phyloP scores from a whole-genome alignment of 2,329 filamentous ascomycete species.

The Byssothecium circinans region DNA sequence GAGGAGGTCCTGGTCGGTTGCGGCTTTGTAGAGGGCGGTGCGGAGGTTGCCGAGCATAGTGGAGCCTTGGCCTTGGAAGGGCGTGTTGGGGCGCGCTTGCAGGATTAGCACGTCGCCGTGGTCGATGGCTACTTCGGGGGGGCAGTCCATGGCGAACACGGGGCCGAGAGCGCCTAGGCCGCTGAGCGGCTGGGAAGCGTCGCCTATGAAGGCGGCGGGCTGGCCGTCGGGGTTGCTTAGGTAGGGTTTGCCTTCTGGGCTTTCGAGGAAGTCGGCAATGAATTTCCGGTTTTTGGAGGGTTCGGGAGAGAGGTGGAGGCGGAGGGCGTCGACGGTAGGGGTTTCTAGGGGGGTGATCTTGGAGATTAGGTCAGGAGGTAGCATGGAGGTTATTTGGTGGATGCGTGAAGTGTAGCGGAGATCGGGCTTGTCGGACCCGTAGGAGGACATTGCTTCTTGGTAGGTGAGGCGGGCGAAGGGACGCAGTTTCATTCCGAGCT shows the following conservation, averaged over 20 bases:
- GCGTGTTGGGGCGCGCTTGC: constrained; percentile 70
- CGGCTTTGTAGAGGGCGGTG: constrained; percentile 67
- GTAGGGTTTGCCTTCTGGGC: constrained; percentile 60
- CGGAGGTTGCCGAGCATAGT: constrained; percentile 73
- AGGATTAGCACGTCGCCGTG: constrained; percentile 76
- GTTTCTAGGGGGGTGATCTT: constrained; percentile 73
- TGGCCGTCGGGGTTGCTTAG: constrained; percentile 72
- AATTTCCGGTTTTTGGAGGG: constrained; percentile 62
- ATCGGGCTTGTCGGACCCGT: constrained; percentile 93
- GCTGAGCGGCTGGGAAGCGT: constrained; percentile 70
- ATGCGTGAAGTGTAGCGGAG: constrained; percentile 75
- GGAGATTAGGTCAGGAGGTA: constrained; percentile 65
- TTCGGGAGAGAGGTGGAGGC: constrained; percentile 61
- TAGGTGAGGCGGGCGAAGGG: constrained; percentile 69
- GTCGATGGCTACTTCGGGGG: constrained; percentile 56
- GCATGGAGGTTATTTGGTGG: constrained; percentile 62
- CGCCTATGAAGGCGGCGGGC: constrained; percentile 76
- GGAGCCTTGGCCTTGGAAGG: constrained; percentile 69
- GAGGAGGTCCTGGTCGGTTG: constrained; percentile 65
- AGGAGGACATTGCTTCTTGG: constrained; percentile 72
- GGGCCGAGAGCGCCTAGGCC: constrained; percentile 80
- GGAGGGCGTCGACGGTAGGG: constrained; percentile 75
- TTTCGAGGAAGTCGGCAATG: constrained; percentile 70
- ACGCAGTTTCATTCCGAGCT: constrained; percentile 49
- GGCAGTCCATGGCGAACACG: constrained; percentile 63